Percentiles rank a stretch among this genome's conserved stretches.
phyloP scores from a whole-genome alignment of 2,329 filamentous ascomycete genomes.

The Helotiales sp. region DNA sequence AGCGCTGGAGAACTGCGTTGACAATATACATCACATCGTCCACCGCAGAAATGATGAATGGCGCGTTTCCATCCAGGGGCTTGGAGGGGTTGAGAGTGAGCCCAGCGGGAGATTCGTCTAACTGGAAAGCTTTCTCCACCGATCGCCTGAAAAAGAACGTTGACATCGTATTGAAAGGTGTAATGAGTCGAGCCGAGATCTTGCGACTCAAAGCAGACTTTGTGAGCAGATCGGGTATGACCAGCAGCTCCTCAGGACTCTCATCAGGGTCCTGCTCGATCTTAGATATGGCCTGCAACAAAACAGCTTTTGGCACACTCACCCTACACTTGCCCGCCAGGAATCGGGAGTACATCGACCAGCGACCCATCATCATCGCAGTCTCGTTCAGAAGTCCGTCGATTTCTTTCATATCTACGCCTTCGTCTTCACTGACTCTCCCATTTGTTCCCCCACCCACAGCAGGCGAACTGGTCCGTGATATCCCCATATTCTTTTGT shows the following conservation, averaged over 20 bases:
- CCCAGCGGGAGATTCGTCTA: slow-evolving; percentile 85
- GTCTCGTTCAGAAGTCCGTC: slow-evolving; percentile 87
- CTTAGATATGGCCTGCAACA: slow-evolving; percentile 42
- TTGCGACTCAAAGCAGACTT: slow-evolving; percentile 84
- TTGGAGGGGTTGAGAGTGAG: slow-evolving; percentile 77
- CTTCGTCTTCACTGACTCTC: slow-evolving; percentile 81
- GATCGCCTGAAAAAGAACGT: slow-evolving; percentile 96
- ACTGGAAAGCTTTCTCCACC: slow-evolving; percentile 95
- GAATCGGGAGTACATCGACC: slow-evolving; percentile 92
- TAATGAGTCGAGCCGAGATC: slow-evolving; percentile 72
- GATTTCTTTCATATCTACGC: slow-evolving; percentile 95
- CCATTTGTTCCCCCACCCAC: slow-evolving; percentile 56
- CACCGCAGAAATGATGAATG: slow-evolving; percentile 92
- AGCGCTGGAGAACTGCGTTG: slow-evolving; percentile 86
- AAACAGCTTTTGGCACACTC: slow-evolving; percentile 45
- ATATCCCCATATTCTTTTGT: slow-evolving; percentile 66
- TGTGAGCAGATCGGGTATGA: slow-evolving; percentile 73
- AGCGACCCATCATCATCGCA: slow-evolving; percentile 88
- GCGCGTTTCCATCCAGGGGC: slow-evolving; percentile 75
- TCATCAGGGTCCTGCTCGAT: slow-evolving; percentile 54
- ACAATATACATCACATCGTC: slow-evolving; percentile 99
- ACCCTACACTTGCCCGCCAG: slow-evolving; percentile 85
- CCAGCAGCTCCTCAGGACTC: slow-evolving; percentile 60
- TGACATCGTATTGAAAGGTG: slow-evolving; percentile 89
- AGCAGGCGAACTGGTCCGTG: slow-evolving; percentile 78